Percentiles rank a stretch among this genome's conserved stretches.
These are phyloP conservation scores for Penicillium crustosum DNA, from an alignment of 2,329 filamentous ascomycete species.

Conservation along the genomic window DNA sequence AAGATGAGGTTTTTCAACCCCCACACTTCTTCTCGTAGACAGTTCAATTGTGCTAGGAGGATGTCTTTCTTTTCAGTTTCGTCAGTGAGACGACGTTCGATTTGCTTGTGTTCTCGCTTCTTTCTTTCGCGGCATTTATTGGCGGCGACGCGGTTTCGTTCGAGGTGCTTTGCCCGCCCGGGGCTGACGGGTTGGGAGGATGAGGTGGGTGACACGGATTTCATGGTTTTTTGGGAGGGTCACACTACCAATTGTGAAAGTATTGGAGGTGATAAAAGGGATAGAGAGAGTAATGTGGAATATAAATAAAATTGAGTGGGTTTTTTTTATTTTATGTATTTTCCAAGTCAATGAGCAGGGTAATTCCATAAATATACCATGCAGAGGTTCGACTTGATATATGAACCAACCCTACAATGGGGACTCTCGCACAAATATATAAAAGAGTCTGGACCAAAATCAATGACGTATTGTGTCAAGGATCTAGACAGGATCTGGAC, in stretches of 20 bases:
- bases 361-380: neutral
- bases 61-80: conserved; percentile 22
- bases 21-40: conserved; percentile 23
- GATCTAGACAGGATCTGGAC: neutral
- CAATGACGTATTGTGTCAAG: conserved; percentile 3
- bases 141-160: conserved; percentile 26
- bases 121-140: conserved; percentile 26
- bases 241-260: neutral
- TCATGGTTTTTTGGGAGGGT: neutral
- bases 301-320: neutral
- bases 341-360: neutral
- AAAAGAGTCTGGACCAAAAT: conserved; percentile 6
- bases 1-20: conserved; percentile 24
- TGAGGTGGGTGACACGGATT: neutral
- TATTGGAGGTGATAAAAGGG: neutral
- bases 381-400: neutral
- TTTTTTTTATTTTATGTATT: neutral
- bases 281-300: neutral
- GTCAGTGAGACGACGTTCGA: conserved; percentile 14
- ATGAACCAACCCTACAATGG: neutral
- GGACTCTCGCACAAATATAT: neutral
- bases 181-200: neutral
- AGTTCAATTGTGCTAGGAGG: conserved; percentile 17
- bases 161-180: conserved; percentile 20
- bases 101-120: conserved; percentile 22